Evolutionary conservation across 306 rosid genomes (phyloP).

Genomic region (Datisca glomerata): DNA sequence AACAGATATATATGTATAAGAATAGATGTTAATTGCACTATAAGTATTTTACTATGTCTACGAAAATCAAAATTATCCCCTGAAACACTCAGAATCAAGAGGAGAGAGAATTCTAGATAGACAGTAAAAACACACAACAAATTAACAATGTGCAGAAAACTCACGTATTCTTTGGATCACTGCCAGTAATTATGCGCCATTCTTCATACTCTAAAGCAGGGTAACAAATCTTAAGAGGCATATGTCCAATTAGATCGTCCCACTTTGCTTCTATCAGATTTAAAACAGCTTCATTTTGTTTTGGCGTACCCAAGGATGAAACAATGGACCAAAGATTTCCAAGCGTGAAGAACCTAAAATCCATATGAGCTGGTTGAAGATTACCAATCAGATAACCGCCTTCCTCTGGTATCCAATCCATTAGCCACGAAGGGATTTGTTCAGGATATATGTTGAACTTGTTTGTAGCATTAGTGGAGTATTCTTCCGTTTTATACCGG

Average conservation of each 20-base stretch:
- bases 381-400: conserved; percentile 91
- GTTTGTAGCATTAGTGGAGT: conserved; percentile 77
- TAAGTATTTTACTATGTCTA: too few species aligned
- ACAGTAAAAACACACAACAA: background rate
- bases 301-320: conserved; percentile 85
- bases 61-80: too few species aligned
- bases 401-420: conserved; percentile 92
- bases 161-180: conserved; percentile 95
- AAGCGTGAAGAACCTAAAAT: conserved; percentile 87
- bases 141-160: conserved; percentile 11
- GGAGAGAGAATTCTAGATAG: conserved; percentile 3
- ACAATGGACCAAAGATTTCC: conserved; percentile 94
- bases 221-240: conserved; percentile 88
- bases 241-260: conserved; percentile 73
- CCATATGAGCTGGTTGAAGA: conserved; percentile 98
- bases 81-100: conserved; percentile 1
- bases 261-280: conserved; percentile 78
- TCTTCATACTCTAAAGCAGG: conserved; percentile 88
- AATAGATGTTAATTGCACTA: too few species aligned
- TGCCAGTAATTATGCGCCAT: conserved; percentile 92
- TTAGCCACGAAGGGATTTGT: conserved; percentile 85
- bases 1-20: conserved; percentile 13
- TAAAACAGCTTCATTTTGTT: conserved; percentile 61
- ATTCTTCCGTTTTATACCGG: conserved; percentile 92
- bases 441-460: conserved; percentile 97